Conservation (phyloP, 352 stramenopile species). For the Phytophthora pinifolia region DNA sequence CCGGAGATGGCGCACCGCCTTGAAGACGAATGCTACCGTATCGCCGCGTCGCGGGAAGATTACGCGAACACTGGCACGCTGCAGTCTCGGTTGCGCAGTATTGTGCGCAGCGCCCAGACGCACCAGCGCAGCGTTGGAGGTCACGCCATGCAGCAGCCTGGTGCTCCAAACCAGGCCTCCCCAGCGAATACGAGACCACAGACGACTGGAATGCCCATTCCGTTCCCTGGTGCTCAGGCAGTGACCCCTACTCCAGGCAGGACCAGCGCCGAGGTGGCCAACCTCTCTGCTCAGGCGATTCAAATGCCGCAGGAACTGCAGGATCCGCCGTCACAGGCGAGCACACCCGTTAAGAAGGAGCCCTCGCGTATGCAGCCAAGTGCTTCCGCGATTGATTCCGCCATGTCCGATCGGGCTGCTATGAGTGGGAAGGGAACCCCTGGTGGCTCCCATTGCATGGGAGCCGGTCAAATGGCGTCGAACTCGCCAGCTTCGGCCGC, state of each 20-base stretch:
- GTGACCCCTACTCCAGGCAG: conserved; percentile 26
- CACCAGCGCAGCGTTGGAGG: conserved; percentile 52
- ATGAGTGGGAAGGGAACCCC: conserved; percentile 31
- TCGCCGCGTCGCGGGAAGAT: conserved; percentile 87
- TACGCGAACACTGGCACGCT: conserved; percentile 96
- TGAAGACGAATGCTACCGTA: conserved; percentile 96
- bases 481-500: conserved; percentile 30
- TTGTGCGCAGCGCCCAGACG: conserved; percentile 86
- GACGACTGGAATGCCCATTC: conserved; percentile 41
- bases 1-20: conserved; percentile 97
- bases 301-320: conserved; percentile 80
- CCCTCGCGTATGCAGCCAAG: conserved; percentile 24
- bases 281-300: conserved; percentile 53
- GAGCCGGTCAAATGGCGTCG: conserved; percentile 8
- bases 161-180: conserved; percentile 27
- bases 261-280: conserved; percentile 13
- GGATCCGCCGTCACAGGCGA: conserved; percentile 38
- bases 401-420: conserved; percentile 46
- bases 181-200: conserved; percentile 20
- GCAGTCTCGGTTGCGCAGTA: conserved; percentile 94
- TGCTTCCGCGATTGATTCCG: conserved; percentile 42
- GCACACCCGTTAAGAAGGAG: conserved; percentile 35
- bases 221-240: conserved; percentile 58
- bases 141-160: conserved; percentile 28
- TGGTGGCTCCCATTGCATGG: conserved; percentile 10